Conservation (phyloP, 1,284 basidiomycete genomes). For the Marasmius oreades region DNA sequence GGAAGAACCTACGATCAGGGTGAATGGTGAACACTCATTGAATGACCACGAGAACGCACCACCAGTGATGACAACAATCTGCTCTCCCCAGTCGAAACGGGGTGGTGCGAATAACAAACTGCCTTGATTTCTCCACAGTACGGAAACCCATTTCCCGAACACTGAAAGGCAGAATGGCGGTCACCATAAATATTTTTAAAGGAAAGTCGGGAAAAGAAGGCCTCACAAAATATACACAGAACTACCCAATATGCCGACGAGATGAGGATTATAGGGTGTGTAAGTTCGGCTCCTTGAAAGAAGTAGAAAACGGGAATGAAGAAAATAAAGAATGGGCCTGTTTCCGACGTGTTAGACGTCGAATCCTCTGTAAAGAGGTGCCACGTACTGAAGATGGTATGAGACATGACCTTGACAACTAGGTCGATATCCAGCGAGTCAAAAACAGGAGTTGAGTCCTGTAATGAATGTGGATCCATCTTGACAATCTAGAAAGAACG, state of each 20-base stretch:
- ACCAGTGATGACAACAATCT: conserved; percentile 87
- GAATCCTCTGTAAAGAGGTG: not conserved
- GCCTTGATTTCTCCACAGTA: conserved; percentile 70
- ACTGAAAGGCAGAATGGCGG: conserved; percentile 36
- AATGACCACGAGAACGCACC: conserved; percentile 44
- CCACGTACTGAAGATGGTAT: conserved; percentile 73
- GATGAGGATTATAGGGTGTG: conserved; percentile 48
- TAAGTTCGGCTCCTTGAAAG: conserved; percentile 58
- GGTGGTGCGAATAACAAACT: conserved; percentile 56
- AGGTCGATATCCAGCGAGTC: conserved; percentile 72
- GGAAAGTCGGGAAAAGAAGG: not conserved
- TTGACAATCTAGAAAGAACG: too few relatives aligned
- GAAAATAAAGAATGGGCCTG: conserved; percentile 79
- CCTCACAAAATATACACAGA: conserved; percentile 67
- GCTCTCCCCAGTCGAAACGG: conserved; percentile 76
- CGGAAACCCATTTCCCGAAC: conserved; percentile 65
- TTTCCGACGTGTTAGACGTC: conserved; percentile 10
- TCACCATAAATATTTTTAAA: not conserved
- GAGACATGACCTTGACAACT: conserved; percentile 67
- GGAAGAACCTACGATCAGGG: conserved; percentile 60
- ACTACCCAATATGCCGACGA: conserved; percentile 51
- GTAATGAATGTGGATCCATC: conserved; percentile 19
- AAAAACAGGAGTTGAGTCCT: conserved; percentile 41
- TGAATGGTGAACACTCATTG: not conserved
- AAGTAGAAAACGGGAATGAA: conserved; percentile 74